phyloP scores from a whole-genome alignment of 2,329 filamentous ascomycete species.

The Paecilomyces sp. region DNA sequence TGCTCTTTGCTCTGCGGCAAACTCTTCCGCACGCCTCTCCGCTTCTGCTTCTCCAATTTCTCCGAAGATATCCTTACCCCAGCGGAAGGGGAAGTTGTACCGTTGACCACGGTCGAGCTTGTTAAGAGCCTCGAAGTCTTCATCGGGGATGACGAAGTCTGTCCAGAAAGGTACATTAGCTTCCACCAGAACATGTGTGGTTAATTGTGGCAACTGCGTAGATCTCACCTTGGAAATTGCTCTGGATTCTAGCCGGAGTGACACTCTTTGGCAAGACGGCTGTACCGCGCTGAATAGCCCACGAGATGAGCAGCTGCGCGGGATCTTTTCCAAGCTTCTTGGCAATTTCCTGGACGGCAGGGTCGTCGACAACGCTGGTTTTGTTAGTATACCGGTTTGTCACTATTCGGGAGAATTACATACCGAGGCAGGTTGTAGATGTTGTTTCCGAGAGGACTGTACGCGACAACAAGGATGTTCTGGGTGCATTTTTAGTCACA shows the following conservation, averaged over 20 bases:
- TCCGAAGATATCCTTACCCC: slow-evolving; percentile 32
- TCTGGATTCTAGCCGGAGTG: slow-evolving; percentile 44
- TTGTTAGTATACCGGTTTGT: slow-evolving; percentile 37
- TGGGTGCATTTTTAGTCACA: slow-evolving; percentile 13
- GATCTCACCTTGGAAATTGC: slow-evolving; percentile 37
- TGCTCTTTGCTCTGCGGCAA: slow-evolving; percentile 17
- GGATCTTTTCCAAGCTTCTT: slow-evolving; percentile 55
- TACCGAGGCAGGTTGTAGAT: slow-evolving; percentile 21
- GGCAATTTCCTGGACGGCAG: slow-evolving; percentile 54
- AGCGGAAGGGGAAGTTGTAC: slow-evolving; percentile 30
- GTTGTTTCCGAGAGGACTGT: slow-evolving; percentile 44
- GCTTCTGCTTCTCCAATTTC: slow-evolving; percentile 27
- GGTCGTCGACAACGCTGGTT: slow-evolving; percentile 55
- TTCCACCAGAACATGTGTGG: background rate
- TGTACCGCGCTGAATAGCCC: slow-evolving; percentile 48
- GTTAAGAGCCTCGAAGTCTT: slow-evolving; percentile 26
- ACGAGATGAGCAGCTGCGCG: slow-evolving; percentile 48
- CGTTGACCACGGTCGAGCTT: slow-evolving; percentile 28
- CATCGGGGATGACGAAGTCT: slow-evolving; percentile 28
- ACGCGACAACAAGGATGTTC: slow-evolving; percentile 40
- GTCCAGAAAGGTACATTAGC: background rate
- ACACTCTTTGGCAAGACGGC: slow-evolving; percentile 51
- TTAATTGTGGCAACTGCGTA: background rate
- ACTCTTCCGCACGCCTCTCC: slow-evolving; percentile 20
- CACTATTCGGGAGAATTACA: background rate